Base-by-base conservation (phyloP, 768 basidiomycete genomes). In the Mycena kentingensis region DNA sequence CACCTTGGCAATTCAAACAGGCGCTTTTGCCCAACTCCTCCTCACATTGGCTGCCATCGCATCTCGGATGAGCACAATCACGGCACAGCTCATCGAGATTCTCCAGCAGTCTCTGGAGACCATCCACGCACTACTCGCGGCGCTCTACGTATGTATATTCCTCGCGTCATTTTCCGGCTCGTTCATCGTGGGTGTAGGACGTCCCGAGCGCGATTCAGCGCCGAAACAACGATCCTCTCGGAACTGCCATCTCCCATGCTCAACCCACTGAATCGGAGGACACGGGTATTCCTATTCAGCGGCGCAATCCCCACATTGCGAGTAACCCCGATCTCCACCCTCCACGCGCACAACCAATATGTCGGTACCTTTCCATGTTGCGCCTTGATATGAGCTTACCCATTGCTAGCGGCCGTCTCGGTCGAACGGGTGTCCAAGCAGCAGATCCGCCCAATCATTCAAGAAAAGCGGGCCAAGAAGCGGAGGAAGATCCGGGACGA, bases 1-100 rank as follows among this genome's bases (percentile, higher is more conserved):
- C 52, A 69, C 73, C 25, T 72, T 84, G 22, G 78, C 80, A 28
- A 79, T 92, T 75, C 87, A 86, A 63, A 78, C 81, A 1, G 88
- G 85, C 16, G 84, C 88, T 16, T 93, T 93, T 61, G 72, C 87
- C 12, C 85, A 87, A 55, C 64, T 88, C 15, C 67, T 85, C n/a
- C 63, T 93, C 39, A 71, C 81, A 4, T 73, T 91, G 35, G 71
- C 75, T 21, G 87, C 83, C 12, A 77, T 88, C 32, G 69, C 78
- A 37, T 85, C 86, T 3, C 77, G 89, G 51, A 66, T 88, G 63
- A 70, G 69, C 22, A 61, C 66, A 4, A 62, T 87, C 26, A 63
- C 75, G 21, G 60, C 66, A 31, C 81, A 83, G 54, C 55, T 86
- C 2, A 60, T 64, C 2, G 73, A 77, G 8, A 67, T 66, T 34